These are phyloP conservation scores for Arctium lappa DNA, from an alignment of 129 eudicot genomes.

Conservation along the genomic window DNA sequence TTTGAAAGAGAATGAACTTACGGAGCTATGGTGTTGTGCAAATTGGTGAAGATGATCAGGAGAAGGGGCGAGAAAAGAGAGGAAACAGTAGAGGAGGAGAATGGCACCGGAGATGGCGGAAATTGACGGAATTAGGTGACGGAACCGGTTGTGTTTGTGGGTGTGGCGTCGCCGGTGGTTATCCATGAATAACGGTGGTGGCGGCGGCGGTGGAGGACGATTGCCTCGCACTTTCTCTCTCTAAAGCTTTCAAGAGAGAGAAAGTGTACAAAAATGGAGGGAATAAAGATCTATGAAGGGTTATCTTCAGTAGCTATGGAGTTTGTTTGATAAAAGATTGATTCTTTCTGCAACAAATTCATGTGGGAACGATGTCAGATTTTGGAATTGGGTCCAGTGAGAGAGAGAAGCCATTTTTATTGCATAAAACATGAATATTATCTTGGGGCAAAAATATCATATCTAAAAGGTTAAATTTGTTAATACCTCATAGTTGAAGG, in stretches of 20 bases:
- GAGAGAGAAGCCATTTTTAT: not conserved
- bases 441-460: not conserved
- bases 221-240: not conserved
- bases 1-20: slow-evolving; percentile 4
- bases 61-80: slow-evolving; percentile 69
- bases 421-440: not conserved
- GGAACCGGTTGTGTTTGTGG: slow-evolving; percentile 31
- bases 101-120: slow-evolving; percentile 43
- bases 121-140: slow-evolving; percentile 42
- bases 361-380: not conserved
- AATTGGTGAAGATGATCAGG: slow-evolving; percentile 46
- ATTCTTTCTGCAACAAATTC: not conserved
- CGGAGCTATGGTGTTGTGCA: slow-evolving; percentile 15
- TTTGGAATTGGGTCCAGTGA: slow-evolving; percentile 2
- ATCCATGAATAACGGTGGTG: slow-evolving; percentile 19
- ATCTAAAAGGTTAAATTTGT: too few relatives aligned
- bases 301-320: not conserved
- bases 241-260: not conserved
- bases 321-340: not conserved
- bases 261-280: not conserved
- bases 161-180: slow-evolving; percentile 58
- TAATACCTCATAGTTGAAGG: too few relatives aligned
- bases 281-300: slow-evolving; percentile 1
- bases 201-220: not conserved
- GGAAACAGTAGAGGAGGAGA: slow-evolving; percentile 48